Conservation (phyloP, 768 basidiomycete species). For the Boletus speciosus region DNA sequence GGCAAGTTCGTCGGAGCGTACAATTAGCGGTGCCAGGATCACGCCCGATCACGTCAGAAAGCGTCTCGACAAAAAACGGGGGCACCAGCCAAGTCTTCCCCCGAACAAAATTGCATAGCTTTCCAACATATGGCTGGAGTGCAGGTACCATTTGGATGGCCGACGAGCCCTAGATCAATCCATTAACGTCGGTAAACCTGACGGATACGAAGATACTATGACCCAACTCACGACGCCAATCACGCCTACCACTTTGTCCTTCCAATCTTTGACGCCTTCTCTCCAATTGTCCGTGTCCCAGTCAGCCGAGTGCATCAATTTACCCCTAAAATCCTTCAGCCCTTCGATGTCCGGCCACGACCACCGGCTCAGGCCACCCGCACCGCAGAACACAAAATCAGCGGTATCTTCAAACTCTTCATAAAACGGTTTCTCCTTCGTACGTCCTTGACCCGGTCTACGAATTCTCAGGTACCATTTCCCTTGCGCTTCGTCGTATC, state of each 20-base stretch:
- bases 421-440: constrained; percentile 20
- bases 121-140: constrained; percentile 49
- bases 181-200: background rate
- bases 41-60: constrained; percentile 39
- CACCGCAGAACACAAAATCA: constrained; percentile 56
- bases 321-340: constrained; percentile 53
- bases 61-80: constrained; percentile 40
- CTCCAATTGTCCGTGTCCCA: constrained; percentile 51
- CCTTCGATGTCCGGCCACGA: constrained; percentile 66
- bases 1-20: constrained; percentile 12
- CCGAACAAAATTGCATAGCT: constrained; percentile 53
- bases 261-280: constrained; percentile 47
- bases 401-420: constrained; percentile 51
- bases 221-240: constrained; percentile 50
- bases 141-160: constrained; percentile 60
- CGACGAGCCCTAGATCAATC: constrained; percentile 50
- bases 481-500: constrained; percentile 46
- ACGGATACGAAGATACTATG: background rate
- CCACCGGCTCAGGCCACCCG: constrained; percentile 55
- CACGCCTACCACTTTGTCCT: constrained; percentile 51
- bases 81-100: constrained; percentile 57
- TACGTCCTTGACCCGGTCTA: constrained; percentile 20
- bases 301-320: constrained; percentile 58
- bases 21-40: constrained; percentile 41
- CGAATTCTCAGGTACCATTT: constrained; percentile 57